phyloP scores from a whole-genome alignment of 202 grass and related monocot species.

The Brachypodium distachyon region DNA sequence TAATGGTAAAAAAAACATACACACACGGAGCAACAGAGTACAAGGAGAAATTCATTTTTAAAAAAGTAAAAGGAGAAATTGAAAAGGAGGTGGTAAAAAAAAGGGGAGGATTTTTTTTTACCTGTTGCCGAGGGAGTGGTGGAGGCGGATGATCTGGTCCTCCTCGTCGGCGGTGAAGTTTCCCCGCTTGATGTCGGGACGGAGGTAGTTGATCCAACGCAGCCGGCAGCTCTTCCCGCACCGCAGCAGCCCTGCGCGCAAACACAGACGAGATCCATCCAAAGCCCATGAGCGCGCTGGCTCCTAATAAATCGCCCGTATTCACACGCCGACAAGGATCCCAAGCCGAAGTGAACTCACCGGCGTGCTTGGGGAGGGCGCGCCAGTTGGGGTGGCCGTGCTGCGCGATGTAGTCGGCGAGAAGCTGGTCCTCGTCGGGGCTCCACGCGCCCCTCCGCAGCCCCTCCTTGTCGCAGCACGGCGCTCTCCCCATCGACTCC shows the following conservation, averaged over 20 bases:
- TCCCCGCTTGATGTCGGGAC: conserved; percentile 87
- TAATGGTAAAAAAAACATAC: no score
- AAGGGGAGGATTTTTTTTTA: background rate
- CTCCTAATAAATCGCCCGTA: background rate
- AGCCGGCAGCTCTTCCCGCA: conserved; percentile 87
- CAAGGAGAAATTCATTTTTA: no score
- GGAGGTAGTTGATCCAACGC: conserved; percentile 81
- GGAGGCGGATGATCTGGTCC: conserved; percentile 56
- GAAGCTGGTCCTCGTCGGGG: conserved; percentile 66
- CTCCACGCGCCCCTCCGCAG: conserved; percentile 77
- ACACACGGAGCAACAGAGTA: no score
- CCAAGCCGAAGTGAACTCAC: conserved; percentile 14
- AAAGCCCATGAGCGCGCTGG: no score
- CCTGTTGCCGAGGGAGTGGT: conserved; percentile 69
- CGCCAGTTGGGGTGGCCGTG: conserved; percentile 93
- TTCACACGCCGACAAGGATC: background rate
- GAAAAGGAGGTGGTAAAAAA: background rate
- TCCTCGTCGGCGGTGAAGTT: conserved; percentile 84
- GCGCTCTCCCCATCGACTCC: conserved; percentile 54
- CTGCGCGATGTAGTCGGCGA: conserved; percentile 47
- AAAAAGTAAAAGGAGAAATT: background rate
- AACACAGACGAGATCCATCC: background rate
- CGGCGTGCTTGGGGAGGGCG: conserved; percentile 67
- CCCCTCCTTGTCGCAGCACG: conserved; percentile 88
- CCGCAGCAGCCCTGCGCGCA: conserved; percentile 65